Conservation (phyloP, 148 eudicot genomes). For the Cornus controversa region DNA sequence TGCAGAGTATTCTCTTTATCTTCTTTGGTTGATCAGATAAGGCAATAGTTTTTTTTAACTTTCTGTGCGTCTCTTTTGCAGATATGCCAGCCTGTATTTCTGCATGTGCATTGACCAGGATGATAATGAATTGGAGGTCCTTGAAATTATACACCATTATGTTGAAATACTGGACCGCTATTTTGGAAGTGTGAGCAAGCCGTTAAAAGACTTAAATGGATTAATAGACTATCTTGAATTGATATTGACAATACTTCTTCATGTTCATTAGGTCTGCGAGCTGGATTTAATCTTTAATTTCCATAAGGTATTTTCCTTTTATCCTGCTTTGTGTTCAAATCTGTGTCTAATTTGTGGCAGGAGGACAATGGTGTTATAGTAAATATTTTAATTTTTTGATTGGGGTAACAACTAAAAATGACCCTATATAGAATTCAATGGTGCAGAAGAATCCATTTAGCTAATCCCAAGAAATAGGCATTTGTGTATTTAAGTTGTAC, state of each 20-base stretch:
- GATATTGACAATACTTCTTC: neutral
- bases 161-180: conserved; percentile 95
- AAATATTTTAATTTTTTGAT: neutral
- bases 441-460: conserved; percentile 1
- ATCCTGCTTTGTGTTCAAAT: conserved; percentile 1
- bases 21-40: too few species aligned
- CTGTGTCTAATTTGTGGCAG: too few species aligned
- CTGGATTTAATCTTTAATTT: conserved; percentile 93
- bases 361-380: too few species aligned
- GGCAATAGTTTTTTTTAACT: too few species aligned
- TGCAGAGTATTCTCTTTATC: neutral
- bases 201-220: neutral
- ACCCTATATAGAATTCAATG: neutral
- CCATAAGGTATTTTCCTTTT: conserved; percentile 66
- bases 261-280: conserved; percentile 72
- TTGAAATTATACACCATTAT: conserved; percentile 86
- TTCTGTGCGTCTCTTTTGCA: conserved; percentile 24
- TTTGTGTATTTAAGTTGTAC: too few species aligned
- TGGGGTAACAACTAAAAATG: neutral
- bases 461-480: neutral
- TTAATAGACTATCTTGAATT: neutral
- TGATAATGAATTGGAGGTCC: conserved; percentile 91
- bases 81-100: conserved; percentile 92
- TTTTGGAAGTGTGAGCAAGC: conserved; percentile 85
- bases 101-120: conserved; percentile 93